Conservation (phyloP, 2,329 filamentous ascomycete genomes). For the Fusarium begoniae region DNA sequence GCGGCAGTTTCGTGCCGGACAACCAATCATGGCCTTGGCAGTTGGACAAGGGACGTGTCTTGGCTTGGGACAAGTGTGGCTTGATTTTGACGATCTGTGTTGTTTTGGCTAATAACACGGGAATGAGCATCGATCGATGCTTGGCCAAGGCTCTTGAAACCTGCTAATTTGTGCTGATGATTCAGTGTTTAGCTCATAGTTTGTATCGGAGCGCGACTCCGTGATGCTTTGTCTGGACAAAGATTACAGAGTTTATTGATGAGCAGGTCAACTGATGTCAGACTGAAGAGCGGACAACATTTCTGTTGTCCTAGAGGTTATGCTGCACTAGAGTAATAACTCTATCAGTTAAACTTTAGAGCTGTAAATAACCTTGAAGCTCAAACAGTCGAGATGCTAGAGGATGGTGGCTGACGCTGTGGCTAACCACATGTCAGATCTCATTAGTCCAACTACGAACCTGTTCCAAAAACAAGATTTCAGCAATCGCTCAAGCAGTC, state of each 20-base stretch:
- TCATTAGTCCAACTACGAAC: neutral
- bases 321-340: neutral
- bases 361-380: conserved; percentile 6
- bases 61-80: conserved; percentile 27
- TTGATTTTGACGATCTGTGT: conserved; percentile 1
- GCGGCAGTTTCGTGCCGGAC: conserved; percentile 30
- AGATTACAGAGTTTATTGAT: neutral
- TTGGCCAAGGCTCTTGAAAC: conserved; percentile 2
- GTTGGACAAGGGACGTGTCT: conserved; percentile 8
- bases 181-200: conserved; percentile 6
- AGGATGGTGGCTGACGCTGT: neutral
- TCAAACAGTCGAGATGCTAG: neutral
- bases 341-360: conserved; percentile 1
- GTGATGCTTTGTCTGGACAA: neutral
- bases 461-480: conserved; percentile 1
- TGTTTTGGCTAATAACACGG: neutral
- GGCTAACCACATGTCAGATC: neutral
- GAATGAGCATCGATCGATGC: neutral
- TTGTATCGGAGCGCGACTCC: neutral
- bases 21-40: conserved; percentile 8
- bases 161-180: conserved; percentile 4
- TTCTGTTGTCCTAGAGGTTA: neutral
- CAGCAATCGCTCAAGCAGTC: neutral
- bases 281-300: neutral
- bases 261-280: neutral